Base-by-base conservation (phyloP, 2,329 filamentous ascomycete species). In the Fusarium longipes region DNA sequence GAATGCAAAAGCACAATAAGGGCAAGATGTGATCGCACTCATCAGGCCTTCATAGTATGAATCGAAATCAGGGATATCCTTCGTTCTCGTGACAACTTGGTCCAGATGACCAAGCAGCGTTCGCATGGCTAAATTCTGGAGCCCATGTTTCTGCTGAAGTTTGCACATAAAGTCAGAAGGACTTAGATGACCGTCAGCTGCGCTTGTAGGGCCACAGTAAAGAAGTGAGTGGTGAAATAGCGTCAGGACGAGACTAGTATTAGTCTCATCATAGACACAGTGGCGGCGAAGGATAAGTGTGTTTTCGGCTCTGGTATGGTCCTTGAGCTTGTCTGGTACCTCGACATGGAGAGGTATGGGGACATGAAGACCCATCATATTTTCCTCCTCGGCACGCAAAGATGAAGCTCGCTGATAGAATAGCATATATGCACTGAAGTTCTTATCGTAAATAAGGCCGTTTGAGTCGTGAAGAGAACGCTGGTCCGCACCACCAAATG, bases 341-440 rank as follows among this genome's bases (percentile, higher is more conserved):
- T 78, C 67, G 17, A 85, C 79, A 30, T 81, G 82, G n/a, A 85
- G 70, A 7, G 76, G 70, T 3, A 75, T 63, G 2, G 75, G 73
- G 1, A 76, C 72, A 14, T 63, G 68, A 50, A 80, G 75, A 14
- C 44, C 44, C 15, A 38, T 32, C 69, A 88, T 79, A 3, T 77
- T 72, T 27, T 83, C 78, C 69, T 87, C 83, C 60, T 87, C 84
- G 17, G 78, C 77, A 18, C 83, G 81, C 56, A 94, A 83, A 6
- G 87, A 87, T 0, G 89, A 89, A 5, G 89, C 87, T 47, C 96
- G 89, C 77, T 97, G 92, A 77, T 99, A 99, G 77, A 99, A 98
- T 10, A 99, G 85, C 92, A 99, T 98, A 77, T 99, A 99, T 14
- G 95, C 96, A 76, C 93, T 98, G 82, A 90, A 90, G 6, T 87